Percentiles rank a stretch among this genome's conserved stretches.
These are phyloP conservation scores for Spirogloea muscicola DNA, from an alignment of 139 green algal genomes.

Conservation along the genomic window DNA sequence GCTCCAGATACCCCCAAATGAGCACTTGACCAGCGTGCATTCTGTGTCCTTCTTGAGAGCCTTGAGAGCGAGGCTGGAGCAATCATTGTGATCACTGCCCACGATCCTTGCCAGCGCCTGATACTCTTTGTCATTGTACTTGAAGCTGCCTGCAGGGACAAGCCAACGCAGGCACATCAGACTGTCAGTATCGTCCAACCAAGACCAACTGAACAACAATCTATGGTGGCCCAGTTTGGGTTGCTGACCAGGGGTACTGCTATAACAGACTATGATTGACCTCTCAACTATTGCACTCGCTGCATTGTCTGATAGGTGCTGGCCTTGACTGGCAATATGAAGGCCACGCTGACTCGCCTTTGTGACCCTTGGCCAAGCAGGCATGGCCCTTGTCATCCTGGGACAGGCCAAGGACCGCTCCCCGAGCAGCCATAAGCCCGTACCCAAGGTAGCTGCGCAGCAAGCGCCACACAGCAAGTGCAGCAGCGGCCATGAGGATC, in stretches of 20 bases:
- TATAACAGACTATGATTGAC: no score
- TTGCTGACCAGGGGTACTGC: no score
- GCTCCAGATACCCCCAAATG: constrained; percentile 87
- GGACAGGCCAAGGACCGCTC: constrained; percentile 68
- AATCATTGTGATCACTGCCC: constrained; percentile 39
- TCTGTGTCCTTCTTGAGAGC: constrained; percentile 45
- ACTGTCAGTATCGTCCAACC: no score
- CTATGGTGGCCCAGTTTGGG: background rate
- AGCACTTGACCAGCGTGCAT: constrained; percentile 67
- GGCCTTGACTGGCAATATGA: no score
- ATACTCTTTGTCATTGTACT: constrained; percentile 48
- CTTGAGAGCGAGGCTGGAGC: constrained; percentile 31
- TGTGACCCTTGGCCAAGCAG: constrained; percentile 35
- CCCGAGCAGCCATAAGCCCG: constrained; percentile 91
- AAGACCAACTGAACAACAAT: background rate
- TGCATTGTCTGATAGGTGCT: no score
- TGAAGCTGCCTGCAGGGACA: constrained; percentile 42
- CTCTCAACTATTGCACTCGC: no score
- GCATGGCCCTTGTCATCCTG: constrained; percentile 17
- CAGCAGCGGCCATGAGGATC: no score
- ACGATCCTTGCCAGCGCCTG: constrained; percentile 11
- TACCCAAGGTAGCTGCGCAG: constrained; percentile 82
- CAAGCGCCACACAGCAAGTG: no score
- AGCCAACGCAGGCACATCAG: no score
- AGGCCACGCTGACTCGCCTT: no score